These are phyloP conservation scores for Apostasia shenzhenica DNA, from an alignment of 106 monocot genomes.

Conservation along the genomic window DNA sequence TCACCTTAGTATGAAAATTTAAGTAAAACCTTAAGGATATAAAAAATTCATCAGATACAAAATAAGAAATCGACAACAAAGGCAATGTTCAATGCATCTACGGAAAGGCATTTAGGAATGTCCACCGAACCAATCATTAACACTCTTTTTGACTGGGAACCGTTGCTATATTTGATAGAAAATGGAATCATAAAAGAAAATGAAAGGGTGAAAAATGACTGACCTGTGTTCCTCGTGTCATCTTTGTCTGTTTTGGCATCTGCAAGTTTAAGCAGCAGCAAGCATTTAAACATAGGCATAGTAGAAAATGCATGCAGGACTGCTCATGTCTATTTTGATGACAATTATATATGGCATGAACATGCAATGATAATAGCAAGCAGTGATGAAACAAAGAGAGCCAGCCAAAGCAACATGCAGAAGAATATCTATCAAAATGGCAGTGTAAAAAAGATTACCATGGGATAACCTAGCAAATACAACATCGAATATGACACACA, in stretches of 20 bases:
- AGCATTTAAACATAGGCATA: background rate
- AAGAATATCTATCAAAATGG: background rate
- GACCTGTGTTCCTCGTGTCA: conserved; percentile 35
- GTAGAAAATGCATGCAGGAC: background rate
- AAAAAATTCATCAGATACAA: too few species aligned
- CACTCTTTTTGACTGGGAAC: too few species aligned
- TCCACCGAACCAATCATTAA: too few species aligned
- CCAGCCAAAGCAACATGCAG: background rate
- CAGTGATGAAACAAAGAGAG: background rate
- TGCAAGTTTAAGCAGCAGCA: conserved; percentile 19
- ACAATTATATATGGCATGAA: background rate
- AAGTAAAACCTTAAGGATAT: too few species aligned
- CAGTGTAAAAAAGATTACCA: background rate
- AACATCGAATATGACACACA: background rate
- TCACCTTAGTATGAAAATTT: too few species aligned
- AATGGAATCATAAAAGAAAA: background rate
- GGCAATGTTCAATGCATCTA: too few species aligned
- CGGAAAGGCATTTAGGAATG: too few species aligned
- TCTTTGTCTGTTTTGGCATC: conserved; percentile 65
- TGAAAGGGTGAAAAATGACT: conserved; percentile 3
- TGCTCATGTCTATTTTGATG: background rate
- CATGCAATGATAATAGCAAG: background rate
- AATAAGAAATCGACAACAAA: too few species aligned
- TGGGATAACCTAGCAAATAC: background rate
- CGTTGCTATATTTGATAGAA: too few species aligned